Base-by-base conservation (phyloP, 208 protist genomes). In the Crithidia fasciculata region DNA sequence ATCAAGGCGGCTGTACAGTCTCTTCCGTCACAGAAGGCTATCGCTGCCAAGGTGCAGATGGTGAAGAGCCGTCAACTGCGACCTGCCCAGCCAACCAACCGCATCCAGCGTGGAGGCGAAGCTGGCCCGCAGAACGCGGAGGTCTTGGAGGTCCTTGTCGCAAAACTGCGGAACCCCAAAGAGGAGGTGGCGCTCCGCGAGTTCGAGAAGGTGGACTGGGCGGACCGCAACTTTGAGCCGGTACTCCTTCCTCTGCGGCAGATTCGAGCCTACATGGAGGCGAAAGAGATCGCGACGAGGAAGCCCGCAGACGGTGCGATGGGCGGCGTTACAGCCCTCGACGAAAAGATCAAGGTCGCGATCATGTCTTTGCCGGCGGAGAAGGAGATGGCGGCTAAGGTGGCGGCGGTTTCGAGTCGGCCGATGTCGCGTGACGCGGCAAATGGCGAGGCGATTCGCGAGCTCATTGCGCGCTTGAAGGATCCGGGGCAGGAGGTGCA, bases 181-280 rank as follows among this genome's bases (percentile, higher is more conserved):
- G 62, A 64, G 28, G 70, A 84, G 13, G 77, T 88, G 12, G 64
- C 72, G 5, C 66, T 88, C 2, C 60, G 73, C 65, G 80, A 78
- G 1, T 85, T 88, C 41, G 65, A 84, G 18, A 56, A 66, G 47
- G 69, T 93, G n/a, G 78, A 89, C 58, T 91, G 81, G 81, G 76
- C 76, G 57, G 76, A 88, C 69, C 76, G 74, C 13, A 81, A 80
- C 53, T 88, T 88, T 61, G 72, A 89, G 18, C 55, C 76, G 13
- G 77, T 81, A 19, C 70, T 89, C 3, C 58, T 49, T n/a, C 63
- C 77, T 28, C 43, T 91, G 19, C 73, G 57, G n/a, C 49, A 83
- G 49, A 68, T 93, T 39, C 83, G 78, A 18, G 75, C 79, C 18
- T 85, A 82, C 73, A 71, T 89, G 79, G 85, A 93, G 72, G 86